phyloP scores from a whole-genome alignment of 345 rosid species.

The Hevea brasiliensis region DNA sequence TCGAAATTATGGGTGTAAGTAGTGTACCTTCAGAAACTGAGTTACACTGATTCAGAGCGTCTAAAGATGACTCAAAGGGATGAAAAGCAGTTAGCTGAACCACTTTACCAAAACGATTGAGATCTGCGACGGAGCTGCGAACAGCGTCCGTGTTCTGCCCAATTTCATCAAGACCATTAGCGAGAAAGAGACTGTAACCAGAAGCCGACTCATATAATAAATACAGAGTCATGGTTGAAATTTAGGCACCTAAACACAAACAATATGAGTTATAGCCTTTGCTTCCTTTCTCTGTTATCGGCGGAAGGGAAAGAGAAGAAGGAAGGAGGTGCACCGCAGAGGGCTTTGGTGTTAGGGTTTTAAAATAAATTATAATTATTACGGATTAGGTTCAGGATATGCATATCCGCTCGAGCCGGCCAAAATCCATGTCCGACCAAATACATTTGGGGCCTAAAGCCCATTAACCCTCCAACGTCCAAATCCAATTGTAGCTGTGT shows the following conservation, averaged over 20 bases:
- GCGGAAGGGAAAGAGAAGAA: constrained; percentile 2
- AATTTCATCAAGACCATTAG: constrained; percentile 70
- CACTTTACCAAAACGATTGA: constrained; percentile 75
- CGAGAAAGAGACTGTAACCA: constrained; percentile 57
- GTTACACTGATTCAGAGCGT: constrained; percentile 76
- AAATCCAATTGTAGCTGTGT: background rate
- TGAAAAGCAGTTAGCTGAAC: constrained; percentile 69
- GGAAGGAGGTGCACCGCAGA: background rate
- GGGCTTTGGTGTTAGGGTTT: constrained; percentile 16
- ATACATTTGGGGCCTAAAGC: background rate
- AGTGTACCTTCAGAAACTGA: constrained; percentile 74
- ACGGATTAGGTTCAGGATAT: background rate
- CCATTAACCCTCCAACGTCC: background rate
- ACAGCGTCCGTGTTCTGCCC: constrained; percentile 86
- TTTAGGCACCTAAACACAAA: background rate
- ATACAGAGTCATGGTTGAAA: constrained; percentile 47
- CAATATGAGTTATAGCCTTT: background rate
- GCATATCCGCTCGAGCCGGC: background rate
- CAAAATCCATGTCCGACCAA: background rate
- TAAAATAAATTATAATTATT: background rate
- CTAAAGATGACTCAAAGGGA: constrained; percentile 65
- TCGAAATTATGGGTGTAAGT: background rate
- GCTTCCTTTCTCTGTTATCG: background rate
- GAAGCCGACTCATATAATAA: constrained; percentile 70
- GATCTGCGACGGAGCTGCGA: constrained; percentile 62